These are phyloP conservation scores for Globisporangium camurandrum DNA, from an alignment of 352 stramenopile genomes.

Conservation along the genomic window DNA sequence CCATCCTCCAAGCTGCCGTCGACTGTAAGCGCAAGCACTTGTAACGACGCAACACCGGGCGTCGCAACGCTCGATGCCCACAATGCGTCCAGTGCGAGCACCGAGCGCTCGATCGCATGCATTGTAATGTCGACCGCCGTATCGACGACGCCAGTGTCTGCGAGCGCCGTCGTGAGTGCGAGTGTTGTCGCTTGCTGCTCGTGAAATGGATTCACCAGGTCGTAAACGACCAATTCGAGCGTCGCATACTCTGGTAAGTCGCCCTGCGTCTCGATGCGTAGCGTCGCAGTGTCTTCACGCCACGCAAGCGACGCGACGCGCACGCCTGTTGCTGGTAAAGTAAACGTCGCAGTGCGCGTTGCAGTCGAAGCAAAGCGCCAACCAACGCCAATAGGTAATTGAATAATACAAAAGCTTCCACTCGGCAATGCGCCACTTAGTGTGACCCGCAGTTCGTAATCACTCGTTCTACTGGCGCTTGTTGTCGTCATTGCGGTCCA, in stretches of 20 bases:
- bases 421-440: conserved; percentile 42
- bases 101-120: conserved; percentile 30
- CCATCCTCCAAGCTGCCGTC: conserved; percentile 33
- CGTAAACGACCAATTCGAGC: conserved; percentile 32
- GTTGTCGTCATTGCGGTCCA: conserved; percentile 28
- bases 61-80: conserved; percentile 35
- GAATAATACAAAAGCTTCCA: conserved; percentile 34
- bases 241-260: conserved; percentile 24
- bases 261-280: conserved; percentile 32
- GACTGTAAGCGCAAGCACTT: conserved; percentile 28
- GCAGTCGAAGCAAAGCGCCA: conserved; percentile 23
- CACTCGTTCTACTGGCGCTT: conserved; percentile 48
- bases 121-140: conserved; percentile 31
- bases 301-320: conserved; percentile 24
- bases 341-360: conserved; percentile 21
- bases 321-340: conserved; percentile 21
- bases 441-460: conserved; percentile 32
- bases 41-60: conserved; percentile 38
- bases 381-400: conserved; percentile 22
- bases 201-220: conserved; percentile 50
- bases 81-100: conserved; percentile 16
- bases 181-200: conserved; percentile 12
- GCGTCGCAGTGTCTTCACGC: conserved; percentile 12
- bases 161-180: conserved; percentile 26
- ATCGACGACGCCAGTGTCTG: conserved; percentile 38